Base-by-base conservation (phyloP, 1,284 basidiomycete species). In the Microbotryum silenes-acaulis region DNA sequence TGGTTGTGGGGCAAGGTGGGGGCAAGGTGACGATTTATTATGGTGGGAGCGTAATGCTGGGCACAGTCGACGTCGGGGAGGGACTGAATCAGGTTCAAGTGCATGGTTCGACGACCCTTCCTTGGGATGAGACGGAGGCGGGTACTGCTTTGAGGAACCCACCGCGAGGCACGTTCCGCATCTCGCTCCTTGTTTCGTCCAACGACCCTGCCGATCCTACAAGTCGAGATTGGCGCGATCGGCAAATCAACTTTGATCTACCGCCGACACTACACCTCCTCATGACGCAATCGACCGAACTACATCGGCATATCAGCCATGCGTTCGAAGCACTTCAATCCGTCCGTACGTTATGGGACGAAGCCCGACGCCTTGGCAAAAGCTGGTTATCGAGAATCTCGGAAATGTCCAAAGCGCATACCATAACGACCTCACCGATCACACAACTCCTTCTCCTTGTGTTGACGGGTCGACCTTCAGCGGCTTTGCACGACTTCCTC, bases 351-450 rank as follows among this genome's bases (percentile, higher is more conserved):
- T 6, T 58, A 5, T 68, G 67, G 67, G 64, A 68, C 45, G 67
- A 68, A 46, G 45, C 62, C 18, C 21, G 67, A 6, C 37, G 67
- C 27, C 57, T 68, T 7, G 64, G 67, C 5, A 68, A 68, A 12
- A 64, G 61, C 3, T 68, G 67, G 67, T 6, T 68, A 21, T 52
- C 56, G 29, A 27, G 67, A 6, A 29, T 68, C 8, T 49, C 53
- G 1, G 67, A 68, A 10, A 49, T 61, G 4, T 49, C 51, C 23
- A 53, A 57, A 14, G 52, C 62, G 8, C 64, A 68, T 18, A 18
- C 62, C 61, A 61, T 61, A 21, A 49, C 56, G 2, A 44, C 55
- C 6, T n/a, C 58, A 6, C 62, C 64, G 0, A 25, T 37, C 3
- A 61, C 62, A 3, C 66, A 65, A 14, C 56, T 68, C 0, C 60